Evolutionary conservation across 2,329 filamentous ascomycete species (phyloP).

Genomic region (Ceratocystis ficicola): DNA sequence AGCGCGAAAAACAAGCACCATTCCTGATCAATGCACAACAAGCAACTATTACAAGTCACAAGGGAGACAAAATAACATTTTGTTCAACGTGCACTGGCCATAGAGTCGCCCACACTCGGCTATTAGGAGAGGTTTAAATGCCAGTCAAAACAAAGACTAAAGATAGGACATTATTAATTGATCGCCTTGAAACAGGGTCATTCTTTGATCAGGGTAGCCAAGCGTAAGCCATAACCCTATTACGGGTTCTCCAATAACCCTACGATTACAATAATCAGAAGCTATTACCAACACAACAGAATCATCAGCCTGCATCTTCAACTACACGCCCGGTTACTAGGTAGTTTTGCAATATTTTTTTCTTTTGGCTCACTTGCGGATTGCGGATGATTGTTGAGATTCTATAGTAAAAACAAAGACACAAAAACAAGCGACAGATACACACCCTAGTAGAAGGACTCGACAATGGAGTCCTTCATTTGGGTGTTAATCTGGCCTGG

Average conservation of each 20-base stretch:
- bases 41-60: neutral
- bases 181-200: too few species aligned
- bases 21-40: neutral
- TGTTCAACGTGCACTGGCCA: neutral
- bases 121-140: too few species aligned
- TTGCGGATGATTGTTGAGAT: neutral
- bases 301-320: too few species aligned
- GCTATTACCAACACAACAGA: too few species aligned
- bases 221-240: too few species aligned
- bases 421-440: neutral
- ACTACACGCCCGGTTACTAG: too few species aligned
- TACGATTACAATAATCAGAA: too few species aligned
- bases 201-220: too few species aligned
- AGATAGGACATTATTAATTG: too few species aligned
- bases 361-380: conserved; percentile 10
- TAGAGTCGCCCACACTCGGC: too few species aligned
- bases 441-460: conserved; percentile 77
- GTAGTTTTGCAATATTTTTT: neutral
- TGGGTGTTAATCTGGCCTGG: conserved; percentile 66
- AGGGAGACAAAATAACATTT: neutral
- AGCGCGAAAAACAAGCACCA: neutral
- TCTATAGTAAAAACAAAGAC: conserved; percentile 4
- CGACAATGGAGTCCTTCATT: conserved; percentile 97
- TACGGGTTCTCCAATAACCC: too few species aligned
- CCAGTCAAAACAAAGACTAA: too few species aligned